phyloP scores from a whole-genome alignment of 371 early-diverging fungal species.

The Parasitella parasitica region DNA sequence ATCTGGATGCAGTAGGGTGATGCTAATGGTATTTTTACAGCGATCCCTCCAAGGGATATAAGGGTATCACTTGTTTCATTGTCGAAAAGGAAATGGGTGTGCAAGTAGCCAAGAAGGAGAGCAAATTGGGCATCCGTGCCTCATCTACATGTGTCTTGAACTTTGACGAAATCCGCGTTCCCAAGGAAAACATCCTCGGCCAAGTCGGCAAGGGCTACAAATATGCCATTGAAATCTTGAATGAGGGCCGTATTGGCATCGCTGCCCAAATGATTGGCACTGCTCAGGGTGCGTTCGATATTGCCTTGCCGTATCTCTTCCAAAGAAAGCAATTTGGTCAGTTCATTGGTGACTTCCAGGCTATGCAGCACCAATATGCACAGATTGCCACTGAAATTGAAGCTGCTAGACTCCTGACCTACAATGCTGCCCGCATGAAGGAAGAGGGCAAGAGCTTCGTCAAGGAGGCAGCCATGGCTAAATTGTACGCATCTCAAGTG shows the following conservation, averaged over 20 bases:
- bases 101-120: conserved; percentile 93
- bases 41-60: conserved; percentile 92
- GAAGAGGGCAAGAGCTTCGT: conserved; percentile 88
- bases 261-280: conserved; percentile 97
- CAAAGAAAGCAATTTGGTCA: conserved; percentile 94
- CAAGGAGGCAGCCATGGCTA: conserved; percentile 98
- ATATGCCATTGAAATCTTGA: conserved; percentile 97
- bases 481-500: conserved; percentile 91
- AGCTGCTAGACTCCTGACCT: conserved; percentile 93
- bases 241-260: conserved; percentile 98
- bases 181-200: conserved; percentile 88
- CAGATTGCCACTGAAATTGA: conserved; percentile 95
- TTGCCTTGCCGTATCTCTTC: conserved; percentile 89
- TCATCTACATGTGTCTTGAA: conserved; percentile 93
- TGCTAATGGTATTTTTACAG: conserved; percentile 5
- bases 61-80: conserved; percentile 97
- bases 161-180: conserved; percentile 92
- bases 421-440: conserved; percentile 97
- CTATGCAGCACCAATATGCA: conserved; percentile 96
- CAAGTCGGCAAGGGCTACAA: conserved; percentile 97
- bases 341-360: conserved; percentile 91
- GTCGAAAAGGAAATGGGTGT: conserved; percentile 96
- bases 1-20: too few relatives aligned
- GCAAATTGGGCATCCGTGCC: conserved; percentile 90
- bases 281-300: conserved; percentile 94